These are phyloP conservation scores for Lotmaria passim DNA, from an alignment of 208 protist species.

Conservation along the genomic window DNA sequence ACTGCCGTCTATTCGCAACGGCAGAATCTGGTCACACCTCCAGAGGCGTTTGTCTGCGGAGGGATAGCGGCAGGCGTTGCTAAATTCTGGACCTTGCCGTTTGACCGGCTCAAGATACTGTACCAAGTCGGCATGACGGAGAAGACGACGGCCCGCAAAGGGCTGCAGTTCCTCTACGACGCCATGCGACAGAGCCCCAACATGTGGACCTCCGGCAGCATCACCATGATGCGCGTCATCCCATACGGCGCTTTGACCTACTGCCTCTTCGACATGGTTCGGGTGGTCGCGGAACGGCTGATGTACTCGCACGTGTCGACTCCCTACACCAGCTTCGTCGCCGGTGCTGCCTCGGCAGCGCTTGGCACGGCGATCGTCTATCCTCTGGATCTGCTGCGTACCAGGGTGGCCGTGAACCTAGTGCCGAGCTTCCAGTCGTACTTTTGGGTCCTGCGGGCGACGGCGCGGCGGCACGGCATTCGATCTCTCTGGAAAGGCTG, in stretches of 20 bases:
- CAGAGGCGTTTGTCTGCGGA: conserved; percentile 87
- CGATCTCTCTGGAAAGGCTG: conserved; percentile 80
- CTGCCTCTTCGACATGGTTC: conserved; percentile 91
- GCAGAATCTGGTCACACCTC: conserved; percentile 61
- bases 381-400: conserved; percentile 92
- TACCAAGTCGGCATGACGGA: conserved; percentile 88
- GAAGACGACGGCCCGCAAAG: conserved; percentile 32
- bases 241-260: conserved; percentile 95
- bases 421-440: conserved; percentile 69
- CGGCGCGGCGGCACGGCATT: conserved; percentile 59
- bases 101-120: conserved; percentile 94
- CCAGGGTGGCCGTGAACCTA: conserved; percentile 67
- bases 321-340: conserved; percentile 77
- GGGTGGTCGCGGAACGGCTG: conserved; percentile 67
- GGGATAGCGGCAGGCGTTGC: conserved; percentile 90
- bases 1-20: conserved; percentile 40
- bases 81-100: conserved; percentile 90
- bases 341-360: conserved; percentile 85
- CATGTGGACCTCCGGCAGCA: conserved; percentile 89
- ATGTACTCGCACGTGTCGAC: conserved; percentile 77
- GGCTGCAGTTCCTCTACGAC: conserved; percentile 43
- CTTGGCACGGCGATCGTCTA: conserved; percentile 87
- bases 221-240: conserved; percentile 92
- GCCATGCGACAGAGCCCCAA: conserved; percentile 73
- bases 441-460: conserved; percentile 74